phyloP scores from a whole-genome alignment of 495 filamentous ascomycete genomes.

The Podospora sp. region DNA sequence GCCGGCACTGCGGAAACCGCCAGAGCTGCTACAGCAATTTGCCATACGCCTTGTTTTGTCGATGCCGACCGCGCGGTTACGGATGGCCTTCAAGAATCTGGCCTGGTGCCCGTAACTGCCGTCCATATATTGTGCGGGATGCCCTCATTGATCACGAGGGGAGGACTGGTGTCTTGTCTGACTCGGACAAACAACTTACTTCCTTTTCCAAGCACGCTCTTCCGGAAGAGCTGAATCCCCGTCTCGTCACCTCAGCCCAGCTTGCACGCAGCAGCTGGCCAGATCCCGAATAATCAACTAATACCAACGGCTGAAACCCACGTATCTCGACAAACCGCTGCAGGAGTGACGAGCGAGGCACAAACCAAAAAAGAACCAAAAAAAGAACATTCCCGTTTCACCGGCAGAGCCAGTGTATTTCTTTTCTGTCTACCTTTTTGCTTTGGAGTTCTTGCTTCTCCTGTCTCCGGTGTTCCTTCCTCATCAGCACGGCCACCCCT shows the following conservation, averaged over 20 bases:
- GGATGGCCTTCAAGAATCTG: neutral
- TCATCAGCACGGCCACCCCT: neutral
- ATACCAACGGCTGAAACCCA: neutral
- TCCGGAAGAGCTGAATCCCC: constrained; percentile 3
- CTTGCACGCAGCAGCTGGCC: too few relatives aligned
- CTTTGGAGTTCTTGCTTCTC: neutral
- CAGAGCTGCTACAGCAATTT: neutral
- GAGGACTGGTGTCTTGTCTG: constrained; percentile 11
- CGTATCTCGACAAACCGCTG: neutral
- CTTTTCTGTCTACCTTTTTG: neutral
- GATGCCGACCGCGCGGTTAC: constrained; percentile 19
- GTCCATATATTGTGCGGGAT: constrained; percentile 16
- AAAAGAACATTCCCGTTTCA: neutral
- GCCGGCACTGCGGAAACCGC: neutral
- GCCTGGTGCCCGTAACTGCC: neutral
- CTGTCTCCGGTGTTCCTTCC: neutral
- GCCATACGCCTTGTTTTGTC: neutral
- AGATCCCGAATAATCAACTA: neutral
- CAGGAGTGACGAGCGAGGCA: neutral
- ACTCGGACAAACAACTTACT: constrained; percentile 1
- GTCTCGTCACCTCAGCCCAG: neutral
- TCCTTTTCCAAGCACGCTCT: constrained; percentile 3
- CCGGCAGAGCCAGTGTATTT: constrained; percentile 9
- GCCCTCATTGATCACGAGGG: constrained; percentile 10
- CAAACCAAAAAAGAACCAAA: constrained; percentile 3